Evolutionary conservation across 345 rosid species (phyloP), one percentile per base, ranked within the genome.

Genomic region (Lumnitzera racemosa): DNA sequence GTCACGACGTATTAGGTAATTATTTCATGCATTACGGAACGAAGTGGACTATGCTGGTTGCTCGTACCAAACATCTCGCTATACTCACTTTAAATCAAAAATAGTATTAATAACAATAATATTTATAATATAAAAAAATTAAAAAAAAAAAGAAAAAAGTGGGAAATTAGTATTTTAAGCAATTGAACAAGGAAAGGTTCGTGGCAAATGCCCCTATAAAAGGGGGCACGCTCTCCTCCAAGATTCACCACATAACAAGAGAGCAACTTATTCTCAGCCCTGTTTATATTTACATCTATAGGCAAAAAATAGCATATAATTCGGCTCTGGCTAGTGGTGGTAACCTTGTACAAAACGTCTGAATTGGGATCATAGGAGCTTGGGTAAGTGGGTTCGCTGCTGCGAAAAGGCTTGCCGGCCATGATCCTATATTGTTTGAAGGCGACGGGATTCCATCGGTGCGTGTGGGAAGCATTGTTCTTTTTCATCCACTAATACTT

Each of bases 391-490:
- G 98, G 62, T 46, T 92, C 53, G 91, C 96, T 0, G 91, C 83
- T 0, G 81, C 88, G 24, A 92, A 87, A 56, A 85, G 89, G 78
- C 84, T 92, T 23, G 63, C 80, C 43, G 81, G 54, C 61, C 78
- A 89, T 62, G 62, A 73, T 60, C 96, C 98, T 0, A 62, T 78
- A 0, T 75, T 92, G 7, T 87, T 92, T 43, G 98, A n/a, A 92
- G 80, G 92, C 96, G 55, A 75, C 83, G n/a, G 13, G 82, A 78
- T 65, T 83, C 84, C 1, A 59, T 92, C 15, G 98, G 98, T 20
- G 98, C n/a, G 98, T n/a, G 94, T 92, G 15, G 98, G 98, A 82
- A 70, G 55, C 83, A 81, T 53, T 89, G 98, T 64, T 78, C 89
- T 53, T 89, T 79, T 61, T 54, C 59, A 9, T 87, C 98, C 1